A percentile compares a stretch with the other conserved stretches of the same genome.
Conservation (phyloP, 1,284 basidiomycete species). For the Flammula alnicola region DNA sequence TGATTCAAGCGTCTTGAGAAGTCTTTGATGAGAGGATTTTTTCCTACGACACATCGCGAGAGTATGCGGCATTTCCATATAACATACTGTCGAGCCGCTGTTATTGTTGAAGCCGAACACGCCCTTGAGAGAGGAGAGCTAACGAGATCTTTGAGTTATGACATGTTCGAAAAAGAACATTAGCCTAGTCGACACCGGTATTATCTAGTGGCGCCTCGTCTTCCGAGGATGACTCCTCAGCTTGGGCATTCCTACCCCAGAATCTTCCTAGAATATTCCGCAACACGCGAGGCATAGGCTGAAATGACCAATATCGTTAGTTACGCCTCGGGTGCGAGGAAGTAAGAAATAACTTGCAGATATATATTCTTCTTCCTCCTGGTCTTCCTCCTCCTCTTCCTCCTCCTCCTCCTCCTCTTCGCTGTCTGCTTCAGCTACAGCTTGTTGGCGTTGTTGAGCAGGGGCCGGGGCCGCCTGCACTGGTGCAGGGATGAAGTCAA, state of each 20-base stretch:
- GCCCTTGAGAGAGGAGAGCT: neutral
- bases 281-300: constrained; percentile 69
- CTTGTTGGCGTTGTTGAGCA: constrained; percentile 20
- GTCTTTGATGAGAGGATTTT: too few species aligned
- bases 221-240: constrained; percentile 40
- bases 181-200: constrained; percentile 38
- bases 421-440: constrained; percentile 21
- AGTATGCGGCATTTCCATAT: too few species aligned
- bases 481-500: constrained; percentile 12
- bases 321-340: neutral
- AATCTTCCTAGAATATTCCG: constrained; percentile 64
- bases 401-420: constrained; percentile 24
- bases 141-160: neutral
- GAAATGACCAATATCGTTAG: neutral
- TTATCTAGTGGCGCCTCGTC: constrained; percentile 35
- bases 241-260: constrained; percentile 52
- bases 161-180: neutral
- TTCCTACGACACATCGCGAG: too few species aligned
- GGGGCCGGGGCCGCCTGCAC: constrained; percentile 1
- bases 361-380: constrained; percentile 44
- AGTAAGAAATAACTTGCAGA: constrained; percentile 44
- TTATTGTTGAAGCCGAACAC: neutral
- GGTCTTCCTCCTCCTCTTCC: constrained; percentile 36
- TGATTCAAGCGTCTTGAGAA: too few species aligned
- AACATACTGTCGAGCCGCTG: too few species aligned